Evolutionary conservation across 768 basidiomycete genomes (phyloP).

Genomic region (Mycena epipterygia): DNA sequence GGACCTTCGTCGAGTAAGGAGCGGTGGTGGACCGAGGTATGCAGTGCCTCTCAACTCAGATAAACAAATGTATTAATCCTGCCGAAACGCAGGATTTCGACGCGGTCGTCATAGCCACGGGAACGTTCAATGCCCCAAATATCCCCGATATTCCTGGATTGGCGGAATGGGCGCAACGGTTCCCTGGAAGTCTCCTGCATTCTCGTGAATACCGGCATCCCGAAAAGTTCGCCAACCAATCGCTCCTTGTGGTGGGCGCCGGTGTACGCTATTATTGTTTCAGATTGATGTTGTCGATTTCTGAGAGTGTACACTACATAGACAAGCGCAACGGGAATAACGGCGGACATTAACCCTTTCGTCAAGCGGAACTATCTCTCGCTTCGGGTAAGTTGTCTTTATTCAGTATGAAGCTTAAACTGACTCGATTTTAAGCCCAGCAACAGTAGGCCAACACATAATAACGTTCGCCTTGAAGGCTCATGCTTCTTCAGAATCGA

Average conservation of each 20-base stretch:
- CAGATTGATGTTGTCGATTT: neutral
- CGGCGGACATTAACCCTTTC: conserved; percentile 39
- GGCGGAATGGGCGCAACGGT: conserved; percentile 39
- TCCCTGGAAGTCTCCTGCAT: conserved; percentile 46
- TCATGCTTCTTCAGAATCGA: conserved; percentile 18
- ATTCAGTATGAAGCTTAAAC: neutral
- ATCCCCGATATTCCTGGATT: conserved; percentile 40
- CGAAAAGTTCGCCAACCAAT: conserved; percentile 44
- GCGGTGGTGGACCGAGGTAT: conserved; percentile 36
- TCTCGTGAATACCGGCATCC: conserved; percentile 52
- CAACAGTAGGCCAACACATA: neutral
- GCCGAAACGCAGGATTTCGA: conserved; percentile 37
- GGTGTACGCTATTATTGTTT: conserved; percentile 31
- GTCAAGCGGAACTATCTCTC: conserved; percentile 41
- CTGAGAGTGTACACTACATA: conserved; percentile 8
- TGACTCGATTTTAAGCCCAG: conserved; percentile 6
- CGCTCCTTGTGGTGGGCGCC: conserved; percentile 48
- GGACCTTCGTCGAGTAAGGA: conserved; percentile 29
- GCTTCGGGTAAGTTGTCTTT: conserved; percentile 23
- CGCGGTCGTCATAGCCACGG: conserved; percentile 38
- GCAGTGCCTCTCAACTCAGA: neutral
- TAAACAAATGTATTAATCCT: neutral
- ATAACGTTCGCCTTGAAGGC: neutral
- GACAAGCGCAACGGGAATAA: conserved; percentile 43
- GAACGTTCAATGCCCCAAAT: conserved; percentile 35